A percentile compares a stretch with the other conserved stretches of the same genome.
These are phyloP conservation scores for Hypoxylon trugodes DNA, from an alignment of 495 filamentous ascomycete species.

Conservation along the genomic window DNA sequence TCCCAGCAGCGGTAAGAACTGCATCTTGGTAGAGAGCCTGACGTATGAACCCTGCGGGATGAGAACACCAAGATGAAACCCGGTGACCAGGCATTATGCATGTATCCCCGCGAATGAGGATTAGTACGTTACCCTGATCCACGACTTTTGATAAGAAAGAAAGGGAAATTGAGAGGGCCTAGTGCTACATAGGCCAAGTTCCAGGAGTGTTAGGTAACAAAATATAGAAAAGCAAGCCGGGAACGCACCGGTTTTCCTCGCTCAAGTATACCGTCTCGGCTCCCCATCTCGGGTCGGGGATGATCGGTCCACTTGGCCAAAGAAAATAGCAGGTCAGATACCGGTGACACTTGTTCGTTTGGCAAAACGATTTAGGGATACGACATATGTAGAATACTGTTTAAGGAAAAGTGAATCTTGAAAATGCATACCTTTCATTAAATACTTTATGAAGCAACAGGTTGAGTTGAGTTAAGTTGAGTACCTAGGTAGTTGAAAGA, in stretches of 20 bases:
- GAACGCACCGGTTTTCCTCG: constrained; percentile 4
- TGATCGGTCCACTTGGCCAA: constrained; percentile 17
- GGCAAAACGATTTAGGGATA: background rate
- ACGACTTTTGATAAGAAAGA: constrained; percentile 1
- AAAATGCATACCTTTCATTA: constrained; percentile 17
- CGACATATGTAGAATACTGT: background rate
- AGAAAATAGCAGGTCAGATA: background rate
- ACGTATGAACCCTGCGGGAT: constrained; percentile 9
- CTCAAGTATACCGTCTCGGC: constrained; percentile 19
- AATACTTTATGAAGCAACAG: background rate
- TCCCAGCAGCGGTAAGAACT: background rate
- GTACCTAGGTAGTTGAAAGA: no score
- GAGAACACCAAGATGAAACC: constrained; percentile 12
- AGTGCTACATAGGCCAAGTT: constrained; percentile 18
- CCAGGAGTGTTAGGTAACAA: constrained; percentile 26
- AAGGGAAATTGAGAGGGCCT: background rate
- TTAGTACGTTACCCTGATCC: constrained; percentile 8
- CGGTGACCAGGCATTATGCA: constrained; percentile 29
- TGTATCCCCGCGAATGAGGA: constrained; percentile 16
- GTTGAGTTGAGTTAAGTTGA: constrained; percentile 1
- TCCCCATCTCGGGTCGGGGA: constrained; percentile 10
- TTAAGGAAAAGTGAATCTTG: background rate
- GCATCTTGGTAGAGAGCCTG: background rate
- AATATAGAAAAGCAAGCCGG: constrained; percentile 15
- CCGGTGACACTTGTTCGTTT: background rate